Evolutionary conservation across 2,329 filamentous ascomycete species (phyloP), one percentile per base, ranked within the genome.

Genomic region (Colletotrichum sp.): DNA sequence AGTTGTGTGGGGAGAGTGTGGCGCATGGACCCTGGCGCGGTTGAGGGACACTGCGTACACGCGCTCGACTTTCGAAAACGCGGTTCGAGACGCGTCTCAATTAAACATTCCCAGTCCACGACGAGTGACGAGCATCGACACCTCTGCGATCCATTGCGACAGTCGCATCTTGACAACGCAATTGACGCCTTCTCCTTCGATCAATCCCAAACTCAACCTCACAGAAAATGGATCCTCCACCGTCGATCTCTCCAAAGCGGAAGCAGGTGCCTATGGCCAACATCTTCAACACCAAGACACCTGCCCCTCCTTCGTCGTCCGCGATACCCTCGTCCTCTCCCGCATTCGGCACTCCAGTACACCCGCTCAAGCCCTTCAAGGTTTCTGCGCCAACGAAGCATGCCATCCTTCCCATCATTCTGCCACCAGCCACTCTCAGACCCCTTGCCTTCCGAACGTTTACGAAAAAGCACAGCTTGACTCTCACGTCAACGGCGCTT

Each of bases 391-490:
- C 88, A 57, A 89, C 89, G 28, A 80, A 80, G 34, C 80, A 82
- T 24, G 89, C 92, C 8, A 94, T 99, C 64, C 89, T 99, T 2
- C 96, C 97, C 6, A 97, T 99, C 73, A 89, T 98, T 43, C 92
- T 99, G 6, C 96, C 96, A 5, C 94, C 96, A 1, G 92, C 95
- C 12, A 98, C 95, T 0, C 87, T 99, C 55, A 91, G 98, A 77
- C 96, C 97, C 4, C 89, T 99, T 24, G 98, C 97, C 10, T 99
- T 99, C 82, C 93, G 97, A 63, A 98, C 95, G 0, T 98, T 99
- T 79, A 99, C 97, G 3, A 98, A 98, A 85, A 99, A 99, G 82
- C 95, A 99, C 86, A 98, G 96, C 80, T 88, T 99, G 72, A 99
- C 96, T 0, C 91, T 99, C 69, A 96, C 95, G 9, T 97, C 96